Base-by-base conservation (phyloP, 2,329 filamentous ascomycete species). In the Claviceps quebecensis region DNA sequence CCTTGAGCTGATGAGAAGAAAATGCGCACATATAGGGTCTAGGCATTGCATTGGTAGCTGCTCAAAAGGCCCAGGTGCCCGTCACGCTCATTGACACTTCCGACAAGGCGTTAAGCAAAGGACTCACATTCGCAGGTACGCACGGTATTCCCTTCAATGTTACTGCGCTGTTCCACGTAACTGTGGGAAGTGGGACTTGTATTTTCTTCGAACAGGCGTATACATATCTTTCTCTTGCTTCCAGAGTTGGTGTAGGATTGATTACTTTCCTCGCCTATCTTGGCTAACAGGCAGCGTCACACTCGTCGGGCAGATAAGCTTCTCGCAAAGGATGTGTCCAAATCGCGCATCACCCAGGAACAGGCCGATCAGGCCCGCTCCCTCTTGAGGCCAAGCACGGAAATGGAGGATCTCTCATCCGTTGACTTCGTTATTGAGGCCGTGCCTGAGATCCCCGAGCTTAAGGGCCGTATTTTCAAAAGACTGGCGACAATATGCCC, bases 401-500 rank as follows among this genome's bases (percentile, higher is more conserved):
- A 80, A 17, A 78, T 97, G 59, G 84, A 89, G 45, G 78, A 84
- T 53, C 80, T 97, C 22, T 80, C 80, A 26, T 77, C 82, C n/a
- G 86, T 89, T 38, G 93, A 98, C 71, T 96, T 98, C 67, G 84
- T 98, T 52, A 97, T 98, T 63, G 93, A 98, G 72, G 93, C 93
- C 16, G 89, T 98, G 8, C 93, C 93, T 38, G 90, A 96, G 73
- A 91, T 95, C 51, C 83, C 86, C 41, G 74, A 83, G 49, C 78
- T 98, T 56, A 98, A 98, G 70, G 81, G 83, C 57, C 81, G 83
- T 57, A 94, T 98, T 58, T 98, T 98, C 71, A 72, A 80, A 57
- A 77, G 84, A 62, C 77, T 98, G 11, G 89, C 90, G 6, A 72
- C 86, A 60, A 82, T 95, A 58, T 90, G 86, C 58, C 83, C 88